These are phyloP conservation scores for Xerocomellus chrysenteron DNA, from an alignment of 768 basidiomycete genomes.

Conservation along the genomic window DNA sequence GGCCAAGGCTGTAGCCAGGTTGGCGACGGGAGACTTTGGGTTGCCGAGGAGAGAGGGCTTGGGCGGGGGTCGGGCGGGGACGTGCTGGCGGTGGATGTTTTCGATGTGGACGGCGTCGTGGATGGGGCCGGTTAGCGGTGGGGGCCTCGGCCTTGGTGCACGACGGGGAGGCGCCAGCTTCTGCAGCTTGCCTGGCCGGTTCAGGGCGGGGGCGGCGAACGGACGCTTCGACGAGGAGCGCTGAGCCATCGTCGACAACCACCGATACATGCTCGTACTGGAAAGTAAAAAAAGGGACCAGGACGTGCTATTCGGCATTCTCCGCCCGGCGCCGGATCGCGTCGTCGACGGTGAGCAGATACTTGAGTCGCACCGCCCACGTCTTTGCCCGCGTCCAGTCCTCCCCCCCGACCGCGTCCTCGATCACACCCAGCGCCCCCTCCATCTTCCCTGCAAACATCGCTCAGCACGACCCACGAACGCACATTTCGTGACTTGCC, in stretches of 20 bases:
- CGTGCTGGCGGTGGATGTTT: slow-evolving; percentile 20
- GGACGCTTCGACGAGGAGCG: slow-evolving; percentile 16
- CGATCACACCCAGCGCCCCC: slow-evolving; percentile 45
- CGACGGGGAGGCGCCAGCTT: neutral
- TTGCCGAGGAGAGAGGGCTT: slow-evolving; percentile 39
- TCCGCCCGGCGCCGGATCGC: slow-evolving; percentile 22
- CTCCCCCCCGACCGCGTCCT: slow-evolving; percentile 45
- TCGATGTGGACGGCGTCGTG: slow-evolving; percentile 37
- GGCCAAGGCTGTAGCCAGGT: slow-evolving; percentile 30
- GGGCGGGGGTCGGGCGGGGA: slow-evolving; percentile 12
- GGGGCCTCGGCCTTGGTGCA: neutral
- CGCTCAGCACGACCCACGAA: neutral
- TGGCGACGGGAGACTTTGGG: slow-evolving; percentile 53
- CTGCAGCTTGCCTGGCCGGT: slow-evolving; percentile 19
- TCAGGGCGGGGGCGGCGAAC: neutral
- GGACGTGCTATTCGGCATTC: slow-evolving; percentile 16
- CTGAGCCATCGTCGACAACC: neutral
- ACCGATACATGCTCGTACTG: neutral
- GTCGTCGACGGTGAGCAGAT: slow-evolving; percentile 62
- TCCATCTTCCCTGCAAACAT: slow-evolving; percentile 49
- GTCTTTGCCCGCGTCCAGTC: slow-evolving; percentile 59
- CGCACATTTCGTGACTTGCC: slow-evolving; percentile 38
- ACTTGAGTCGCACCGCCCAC: slow-evolving; percentile 68
- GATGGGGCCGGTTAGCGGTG: slow-evolving; percentile 30
- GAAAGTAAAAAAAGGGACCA: no score